Evolutionary conservation across 148 eudicot species (phyloP).

Genomic region (Rhododendron ovatum): DNA sequence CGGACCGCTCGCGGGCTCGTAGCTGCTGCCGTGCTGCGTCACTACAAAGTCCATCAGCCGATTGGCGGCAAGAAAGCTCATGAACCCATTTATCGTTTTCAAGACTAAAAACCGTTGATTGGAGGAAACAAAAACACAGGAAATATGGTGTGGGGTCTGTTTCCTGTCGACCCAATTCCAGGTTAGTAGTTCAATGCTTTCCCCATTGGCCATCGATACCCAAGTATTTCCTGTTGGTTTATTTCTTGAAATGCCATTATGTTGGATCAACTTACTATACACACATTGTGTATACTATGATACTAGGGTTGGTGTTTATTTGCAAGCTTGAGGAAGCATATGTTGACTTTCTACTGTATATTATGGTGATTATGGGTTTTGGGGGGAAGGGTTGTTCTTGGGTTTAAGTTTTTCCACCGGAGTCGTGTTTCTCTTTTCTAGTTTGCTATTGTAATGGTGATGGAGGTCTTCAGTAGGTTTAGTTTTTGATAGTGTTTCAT

Average conservation of each 20-base stretch:
- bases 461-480: not conserved
- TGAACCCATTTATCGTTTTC: not conserved
- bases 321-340: not conserved
- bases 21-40: not conserved
- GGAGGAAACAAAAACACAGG: not conserved
- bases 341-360: not conserved
- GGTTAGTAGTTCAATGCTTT: slow-evolving; percentile 27
- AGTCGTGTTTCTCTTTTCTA: not conserved
- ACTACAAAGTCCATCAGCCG: not conserved
- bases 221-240: not conserved
- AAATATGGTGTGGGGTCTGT: slow-evolving; percentile 77
- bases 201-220: not conserved
- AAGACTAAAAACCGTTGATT: not conserved
- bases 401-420: not conserved
- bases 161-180: slow-evolving; percentile 71
- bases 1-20: not conserved
- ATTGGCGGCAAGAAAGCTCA: too few species aligned
- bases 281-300: not conserved
- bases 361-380: not conserved
- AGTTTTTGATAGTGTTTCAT: not conserved
- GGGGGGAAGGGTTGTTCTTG: not conserved
- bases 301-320: not conserved
- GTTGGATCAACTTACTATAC: not conserved
- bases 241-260: not conserved
- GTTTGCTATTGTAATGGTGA: not conserved